Conservation (phyloP, 805 yeast species). For the Candida incommunis region DNA sequence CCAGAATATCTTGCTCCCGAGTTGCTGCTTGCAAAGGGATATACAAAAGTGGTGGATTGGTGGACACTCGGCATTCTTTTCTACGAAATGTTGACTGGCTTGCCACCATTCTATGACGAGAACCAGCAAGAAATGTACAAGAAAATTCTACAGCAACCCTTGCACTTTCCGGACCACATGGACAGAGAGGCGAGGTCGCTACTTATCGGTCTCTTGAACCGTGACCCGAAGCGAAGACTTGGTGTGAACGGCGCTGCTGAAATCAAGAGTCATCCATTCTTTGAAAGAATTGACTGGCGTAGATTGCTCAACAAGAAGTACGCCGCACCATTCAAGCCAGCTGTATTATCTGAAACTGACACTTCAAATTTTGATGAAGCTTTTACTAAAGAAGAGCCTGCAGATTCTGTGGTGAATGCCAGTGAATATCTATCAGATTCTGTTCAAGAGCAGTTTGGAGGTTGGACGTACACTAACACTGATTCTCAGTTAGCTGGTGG, state of each 20-base stretch:
- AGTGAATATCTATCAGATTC: slow-evolving; percentile 62
- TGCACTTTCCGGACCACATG: slow-evolving; percentile 77
- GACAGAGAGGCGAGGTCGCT: slow-evolving; percentile 78
- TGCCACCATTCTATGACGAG: slow-evolving; percentile 95
- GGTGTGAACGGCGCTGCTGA: slow-evolving; percentile 72
- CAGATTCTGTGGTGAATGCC: slow-evolving; percentile 90
- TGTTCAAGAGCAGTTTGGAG: slow-evolving; percentile 97
- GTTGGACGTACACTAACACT: slow-evolving; percentile 69
- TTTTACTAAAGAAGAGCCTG: slow-evolving; percentile 85
- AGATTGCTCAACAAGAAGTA: slow-evolving; percentile 73
- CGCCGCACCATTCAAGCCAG: slow-evolving; percentile 91
- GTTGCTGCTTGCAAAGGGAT: slow-evolving; percentile 78
- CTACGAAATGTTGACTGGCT: slow-evolving; percentile 92
- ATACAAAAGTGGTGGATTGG: slow-evolving; percentile 94
- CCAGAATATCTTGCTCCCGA: slow-evolving; percentile 98
- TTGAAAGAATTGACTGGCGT: slow-evolving; percentile 81
- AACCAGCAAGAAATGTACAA: slow-evolving; percentile 87
- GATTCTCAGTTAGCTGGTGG: slow-evolving; percentile 20
- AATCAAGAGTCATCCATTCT: slow-evolving; percentile 73
- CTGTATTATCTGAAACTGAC: slow-evolving; percentile 71
- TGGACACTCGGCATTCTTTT: slow-evolving; percentile 94
- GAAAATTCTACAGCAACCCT: slow-evolving; percentile 79
- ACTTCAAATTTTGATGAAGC: slow-evolving; percentile 82
- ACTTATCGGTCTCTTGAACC: slow-evolving; percentile 55
- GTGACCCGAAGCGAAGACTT: slow-evolving; percentile 73